Percentiles rank a stretch among this genome's conserved stretches.
These are phyloP conservation scores for Agrostemma githago DNA, from an alignment of 148 eudicot genomes.

Conservation along the genomic window DNA sequence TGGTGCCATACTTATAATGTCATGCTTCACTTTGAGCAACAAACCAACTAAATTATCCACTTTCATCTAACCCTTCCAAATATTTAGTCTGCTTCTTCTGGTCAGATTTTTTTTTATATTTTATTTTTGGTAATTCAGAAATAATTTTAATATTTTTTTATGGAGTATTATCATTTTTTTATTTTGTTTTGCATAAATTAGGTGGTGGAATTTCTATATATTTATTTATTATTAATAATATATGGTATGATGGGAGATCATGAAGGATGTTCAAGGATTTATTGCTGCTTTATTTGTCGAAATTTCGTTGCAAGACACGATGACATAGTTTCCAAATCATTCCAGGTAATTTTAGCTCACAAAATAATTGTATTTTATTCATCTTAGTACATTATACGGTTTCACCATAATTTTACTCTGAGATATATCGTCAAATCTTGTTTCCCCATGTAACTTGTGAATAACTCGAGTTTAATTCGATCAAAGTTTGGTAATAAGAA, in stretches of 20 bases:
- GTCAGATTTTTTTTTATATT: constrained; percentile 7
- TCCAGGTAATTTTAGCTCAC: no score
- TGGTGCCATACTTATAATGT: constrained; percentile 17
- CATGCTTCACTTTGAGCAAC: constrained; percentile 15
- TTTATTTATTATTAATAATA: no score
- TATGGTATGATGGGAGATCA: constrained; percentile 20
- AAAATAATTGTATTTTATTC: no score
- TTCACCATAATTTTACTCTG: no score
- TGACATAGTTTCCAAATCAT: constrained; percentile 53
- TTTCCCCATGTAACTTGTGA: no score
- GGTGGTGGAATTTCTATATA: constrained; percentile 14
- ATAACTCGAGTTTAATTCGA: no score
- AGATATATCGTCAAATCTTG: no score
- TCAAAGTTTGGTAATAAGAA: no score
- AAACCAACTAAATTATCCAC: constrained; percentile 7
- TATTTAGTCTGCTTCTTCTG: background rate
- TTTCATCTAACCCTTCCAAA: constrained; percentile 14
- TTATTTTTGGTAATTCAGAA: background rate
- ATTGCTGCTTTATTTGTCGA: constrained; percentile 54
- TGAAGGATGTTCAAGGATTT: constrained; percentile 34
- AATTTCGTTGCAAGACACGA: constrained; percentile 51
- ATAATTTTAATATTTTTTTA: background rate
- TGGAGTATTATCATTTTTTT: background rate
- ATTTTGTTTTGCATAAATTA: constrained; percentile 7
- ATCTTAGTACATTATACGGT: no score